Evolutionary conservation across 2,329 filamentous ascomycete genomes (phyloP), one percentile per base, ranked within the genome.

Genomic region (Zymoseptoria pseudotritici): DNA sequence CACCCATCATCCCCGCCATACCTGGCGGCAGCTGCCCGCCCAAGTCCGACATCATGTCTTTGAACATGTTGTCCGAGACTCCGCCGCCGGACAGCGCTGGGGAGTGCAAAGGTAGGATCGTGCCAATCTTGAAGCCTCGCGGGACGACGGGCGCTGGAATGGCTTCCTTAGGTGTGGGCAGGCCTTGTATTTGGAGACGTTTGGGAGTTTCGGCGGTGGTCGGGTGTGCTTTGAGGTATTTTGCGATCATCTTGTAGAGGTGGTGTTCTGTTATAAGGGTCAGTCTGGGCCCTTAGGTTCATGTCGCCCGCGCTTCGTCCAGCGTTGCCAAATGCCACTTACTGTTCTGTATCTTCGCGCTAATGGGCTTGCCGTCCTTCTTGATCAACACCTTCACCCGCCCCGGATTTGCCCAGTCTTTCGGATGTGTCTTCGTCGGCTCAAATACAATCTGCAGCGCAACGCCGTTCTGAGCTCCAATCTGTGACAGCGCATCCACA

Each of bases 1-100:
- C 65, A 26, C 62, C 63, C 64, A 57, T 66, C 61, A 75, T 70
- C 10, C 66, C 65, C 55, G 61, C 66, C 67, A 72, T 66, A 20
- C 70, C 69, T 13, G 66, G 63, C 59, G 69, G 67, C 57, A 70
- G 57, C 60, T 71, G 69, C 11, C 70, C 71, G 7, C 70, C 66
- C 90, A 97, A 96, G 78, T 95, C 91, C 70, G 86, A 87, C 92
- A 97, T 96, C 81, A 96, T 95, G 67, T 97, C 92, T 79, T 94
- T 91, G 71, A 97, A 86, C 63, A 97, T 85, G 71, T 97, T 96
- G 75, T 99, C 94, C 63, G 86, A 92, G 10, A 97, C 90, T 42
- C 94, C 94, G 10, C 94, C 94, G 8, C 94, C 94, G 57, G 89
- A 94, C 76, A 97, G 83, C 19, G 91, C 94, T 0, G 92, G 86